A percentile compares a stretch with the other conserved stretches of the same genome.
Conservation (phyloP, 805 yeast genomes). For the Candida coleopterorum region DNA sequence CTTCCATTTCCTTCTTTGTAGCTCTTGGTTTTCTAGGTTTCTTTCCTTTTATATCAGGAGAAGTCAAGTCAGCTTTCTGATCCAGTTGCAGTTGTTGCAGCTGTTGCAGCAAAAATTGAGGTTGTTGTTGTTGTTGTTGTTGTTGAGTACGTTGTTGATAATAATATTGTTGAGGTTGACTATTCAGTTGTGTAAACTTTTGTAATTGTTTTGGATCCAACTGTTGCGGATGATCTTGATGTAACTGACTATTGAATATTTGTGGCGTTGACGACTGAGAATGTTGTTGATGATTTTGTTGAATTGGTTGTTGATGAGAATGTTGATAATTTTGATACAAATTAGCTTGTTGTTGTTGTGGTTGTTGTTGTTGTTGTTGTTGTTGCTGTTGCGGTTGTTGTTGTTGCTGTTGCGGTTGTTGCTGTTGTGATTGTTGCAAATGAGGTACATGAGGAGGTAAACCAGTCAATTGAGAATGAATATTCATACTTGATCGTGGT, state of each 20-base stretch:
- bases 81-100: constrained; percentile 7
- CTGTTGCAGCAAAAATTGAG: constrained; percentile 10
- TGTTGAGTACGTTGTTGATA: constrained; percentile 8
- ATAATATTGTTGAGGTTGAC: constrained; percentile 8
- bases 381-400: constrained; percentile 6
- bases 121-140: constrained; percentile 9
- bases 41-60: constrained; percentile 7
- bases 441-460: constrained; percentile 6
- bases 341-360: constrained; percentile 8
- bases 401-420: constrained; percentile 9
- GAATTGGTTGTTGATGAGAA: constrained; percentile 10
- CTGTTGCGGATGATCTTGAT: constrained; percentile 11
- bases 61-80: constrained; percentile 1
- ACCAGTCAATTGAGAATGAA: constrained; percentile 5
- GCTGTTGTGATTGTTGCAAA: constrained; percentile 7
- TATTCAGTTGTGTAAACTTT: constrained; percentile 10
- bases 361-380: constrained; percentile 10
- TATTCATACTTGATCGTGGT: constrained; percentile 6
- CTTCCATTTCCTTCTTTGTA: constrained; percentile 9
- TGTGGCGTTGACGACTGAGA: constrained; percentile 9
- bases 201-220: constrained; percentile 13
- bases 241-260: constrained; percentile 6
- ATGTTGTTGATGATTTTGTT: constrained; percentile 8
- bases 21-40: constrained; percentile 10
- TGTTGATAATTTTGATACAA: constrained; percentile 5